Conservation (phyloP, 768 basidiomycete species). For the Tubosaeta sp. region DNA sequence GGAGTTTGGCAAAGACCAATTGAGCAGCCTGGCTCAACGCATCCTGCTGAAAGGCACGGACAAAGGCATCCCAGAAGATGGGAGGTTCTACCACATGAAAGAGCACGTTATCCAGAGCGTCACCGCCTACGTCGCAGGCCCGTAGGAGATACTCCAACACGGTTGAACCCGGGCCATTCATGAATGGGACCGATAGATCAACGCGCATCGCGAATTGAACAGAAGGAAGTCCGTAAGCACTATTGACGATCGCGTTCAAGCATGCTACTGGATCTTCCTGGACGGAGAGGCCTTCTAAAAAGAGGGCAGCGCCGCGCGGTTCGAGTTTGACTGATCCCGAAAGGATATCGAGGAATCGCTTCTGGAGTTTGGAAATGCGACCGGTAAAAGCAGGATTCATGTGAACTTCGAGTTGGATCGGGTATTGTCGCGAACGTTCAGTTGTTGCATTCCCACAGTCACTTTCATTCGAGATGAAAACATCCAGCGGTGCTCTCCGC, state of each 20-base stretch:
- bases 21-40: slow-evolving; percentile 34
- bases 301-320: slow-evolving; percentile 23
- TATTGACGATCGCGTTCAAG: slow-evolving; percentile 34
- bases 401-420: no score
- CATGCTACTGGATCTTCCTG: slow-evolving; percentile 38
- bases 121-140: slow-evolving; percentile 39
- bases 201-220: slow-evolving; percentile 39
- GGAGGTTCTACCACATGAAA: slow-evolving; percentile 45
- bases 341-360: slow-evolving; percentile 32
- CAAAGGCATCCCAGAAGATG: slow-evolving; percentile 43
- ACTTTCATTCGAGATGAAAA: no score
- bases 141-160: slow-evolving; percentile 39
- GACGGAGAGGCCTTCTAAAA: slow-evolving; percentile 45
- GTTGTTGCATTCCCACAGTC: no score
- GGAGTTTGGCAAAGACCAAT: slow-evolving; percentile 42
- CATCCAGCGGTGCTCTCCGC: no score
- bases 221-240: slow-evolving; percentile 34
- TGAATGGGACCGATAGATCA: slow-evolving; percentile 34
- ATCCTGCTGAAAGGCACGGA: slow-evolving; percentile 29
- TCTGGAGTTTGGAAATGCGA: slow-evolving; percentile 26
- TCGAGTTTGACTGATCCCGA: slow-evolving; percentile 27
- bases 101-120: slow-evolving; percentile 38
- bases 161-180: slow-evolving; percentile 38
- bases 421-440: no score
- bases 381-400: no score